These are phyloP conservation scores for Periglandula ipomoeae DNA, from an alignment of 2,329 filamentous ascomycete species.

Conservation along the genomic window DNA sequence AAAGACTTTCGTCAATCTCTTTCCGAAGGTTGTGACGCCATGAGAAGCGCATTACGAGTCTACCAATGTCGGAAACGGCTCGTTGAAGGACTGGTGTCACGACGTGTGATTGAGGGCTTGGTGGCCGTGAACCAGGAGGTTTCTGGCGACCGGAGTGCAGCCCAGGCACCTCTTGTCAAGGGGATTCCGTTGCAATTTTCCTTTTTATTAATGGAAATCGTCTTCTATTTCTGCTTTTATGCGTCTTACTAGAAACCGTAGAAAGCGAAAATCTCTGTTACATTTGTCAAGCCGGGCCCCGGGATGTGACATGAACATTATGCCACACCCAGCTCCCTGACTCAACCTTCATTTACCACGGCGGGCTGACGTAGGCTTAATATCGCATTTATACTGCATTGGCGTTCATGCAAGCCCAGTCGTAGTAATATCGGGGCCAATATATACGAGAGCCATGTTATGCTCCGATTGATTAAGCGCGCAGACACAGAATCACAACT, in stretches of 20 bases:
- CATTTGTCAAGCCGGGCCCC: neutral
- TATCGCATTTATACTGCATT: neutral
- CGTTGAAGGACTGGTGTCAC: conserved; percentile 21
- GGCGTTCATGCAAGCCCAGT: neutral
- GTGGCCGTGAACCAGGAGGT: neutral
- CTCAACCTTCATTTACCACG: neutral
- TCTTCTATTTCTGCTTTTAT: neutral
- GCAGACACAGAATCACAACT: neutral
- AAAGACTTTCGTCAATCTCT: neutral
- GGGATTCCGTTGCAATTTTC: neutral
- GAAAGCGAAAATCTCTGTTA: neutral
- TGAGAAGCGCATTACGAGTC: conserved; percentile 22
- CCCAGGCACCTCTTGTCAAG: neutral
- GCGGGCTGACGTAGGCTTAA: neutral
- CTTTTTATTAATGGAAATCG: neutral
- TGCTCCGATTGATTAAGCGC: neutral
- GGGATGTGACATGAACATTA: neutral
- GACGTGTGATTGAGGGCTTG: neutral
- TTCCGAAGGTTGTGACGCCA: neutral
- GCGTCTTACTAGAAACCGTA: neutral
- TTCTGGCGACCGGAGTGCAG: neutral
- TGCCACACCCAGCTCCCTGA: neutral
- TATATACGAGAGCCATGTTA: neutral
- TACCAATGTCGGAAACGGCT: conserved; percentile 26
- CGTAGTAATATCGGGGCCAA: neutral